Evolutionary conservation across 768 basidiomycete genomes (phyloP), one percentile per base, ranked within the genome.

Genomic region (Collybia sp.): DNA sequence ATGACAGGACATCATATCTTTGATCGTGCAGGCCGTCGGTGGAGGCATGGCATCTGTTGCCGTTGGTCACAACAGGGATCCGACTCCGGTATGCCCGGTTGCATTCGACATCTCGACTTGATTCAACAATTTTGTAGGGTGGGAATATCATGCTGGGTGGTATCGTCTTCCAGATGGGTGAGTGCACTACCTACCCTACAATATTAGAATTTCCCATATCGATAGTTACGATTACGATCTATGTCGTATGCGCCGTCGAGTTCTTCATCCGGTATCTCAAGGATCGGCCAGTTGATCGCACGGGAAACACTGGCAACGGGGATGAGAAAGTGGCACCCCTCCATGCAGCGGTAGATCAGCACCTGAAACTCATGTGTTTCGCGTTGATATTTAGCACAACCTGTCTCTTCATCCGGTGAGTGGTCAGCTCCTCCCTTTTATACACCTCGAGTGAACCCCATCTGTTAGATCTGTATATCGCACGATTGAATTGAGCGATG

Each of bases 11-110:
- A 55, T 83, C 15, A 58, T 81, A 30, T 75, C 83, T 9, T 69
- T 88, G 19, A 61, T 79, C n/a, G 60, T 85, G 2, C 85, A 88
- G 63, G 83, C 76, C 20, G 61, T 73, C 13, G 85, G 85, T 33
- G 84, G 84, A 18, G 83, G 74, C 0, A 54, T 70, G 16, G 82
- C 82, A 0, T 68, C 75, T 3, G 57, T 59, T 1, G 71, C 63
- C 6, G 60, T 50, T 1, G 54, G 50, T 12, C 43, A 54, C 9
- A 37, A 37, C 17, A 37, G 48, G 49, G 31, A 40, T 20, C 50
- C 56, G 47, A 36, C 49, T 39, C 45, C 49, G 13, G 57, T 60
- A 34, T 15, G 49, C 33, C 43, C 20, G n/a, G 12, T 3, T 25
- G 16, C 20, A 16, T 16, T 19, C 12, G 20, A 17, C 34, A n/a